Conservation (phyloP, 2,329 filamentous ascomycete species). For the Trichocomaceae sp. region DNA sequence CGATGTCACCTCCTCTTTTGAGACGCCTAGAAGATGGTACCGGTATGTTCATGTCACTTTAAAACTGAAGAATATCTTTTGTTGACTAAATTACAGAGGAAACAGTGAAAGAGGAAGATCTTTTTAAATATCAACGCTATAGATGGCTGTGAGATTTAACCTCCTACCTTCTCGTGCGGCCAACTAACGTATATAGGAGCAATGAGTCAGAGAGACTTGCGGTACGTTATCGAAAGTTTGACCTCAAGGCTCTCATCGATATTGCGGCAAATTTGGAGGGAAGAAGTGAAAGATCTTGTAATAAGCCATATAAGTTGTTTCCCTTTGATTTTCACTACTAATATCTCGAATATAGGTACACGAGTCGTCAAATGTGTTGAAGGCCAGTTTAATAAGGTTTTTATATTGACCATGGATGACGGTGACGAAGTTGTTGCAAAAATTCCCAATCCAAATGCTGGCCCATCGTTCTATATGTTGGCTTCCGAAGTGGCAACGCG, state of each 20-base stretch:
- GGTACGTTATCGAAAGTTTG: slow-evolving; percentile 23
- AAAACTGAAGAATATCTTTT: not conserved
- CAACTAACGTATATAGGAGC: slow-evolving; percentile 17
- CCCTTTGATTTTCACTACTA: not conserved
- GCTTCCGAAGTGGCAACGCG: slow-evolving; percentile 22
- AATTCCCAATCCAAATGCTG: slow-evolving; percentile 15
- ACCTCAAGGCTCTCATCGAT: slow-evolving; percentile 19
- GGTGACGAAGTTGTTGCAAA: slow-evolving; percentile 16
- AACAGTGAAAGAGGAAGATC: slow-evolving; percentile 17
- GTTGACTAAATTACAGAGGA: slow-evolving; percentile 8
- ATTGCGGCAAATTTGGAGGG: slow-evolving; percentile 8
- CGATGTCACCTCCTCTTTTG: slow-evolving; percentile 6
- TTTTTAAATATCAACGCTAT: slow-evolving; percentile 22
- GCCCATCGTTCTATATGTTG: slow-evolving; percentile 17
- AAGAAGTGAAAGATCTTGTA: slow-evolving; percentile 3
- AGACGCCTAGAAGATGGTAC: slow-evolving; percentile 7
- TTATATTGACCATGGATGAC: slow-evolving; percentile 20
- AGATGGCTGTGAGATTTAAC: slow-evolving; percentile 20
- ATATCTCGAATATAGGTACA: slow-evolving; percentile 5
- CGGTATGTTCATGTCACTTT: not conserved
- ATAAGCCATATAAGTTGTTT: not conserved
- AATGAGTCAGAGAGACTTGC: slow-evolving; percentile 21
- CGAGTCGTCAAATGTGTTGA: slow-evolving; percentile 19
- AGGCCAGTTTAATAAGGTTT: slow-evolving; percentile 22
- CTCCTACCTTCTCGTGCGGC: slow-evolving; percentile 3